Evolutionary conservation across 768 basidiomycete species (phyloP).

Genomic region (Agaricus sinodeliciosus): DNA sequence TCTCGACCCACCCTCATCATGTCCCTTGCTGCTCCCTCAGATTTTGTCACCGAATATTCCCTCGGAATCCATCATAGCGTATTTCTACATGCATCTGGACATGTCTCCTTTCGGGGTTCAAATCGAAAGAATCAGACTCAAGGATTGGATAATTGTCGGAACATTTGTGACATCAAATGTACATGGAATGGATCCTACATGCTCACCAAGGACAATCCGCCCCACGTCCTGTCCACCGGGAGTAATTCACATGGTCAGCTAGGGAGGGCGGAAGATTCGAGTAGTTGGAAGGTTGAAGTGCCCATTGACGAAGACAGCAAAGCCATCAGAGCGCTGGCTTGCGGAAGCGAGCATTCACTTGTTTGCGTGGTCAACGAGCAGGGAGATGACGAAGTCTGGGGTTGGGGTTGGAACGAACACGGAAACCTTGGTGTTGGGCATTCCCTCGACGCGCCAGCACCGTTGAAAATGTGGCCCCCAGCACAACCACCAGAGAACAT

Average conservation of each 20-base stretch:
- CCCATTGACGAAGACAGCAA: background rate
- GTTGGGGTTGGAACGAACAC: conserved; percentile 99
- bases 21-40: conserved; percentile 22
- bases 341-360: conserved; percentile 86
- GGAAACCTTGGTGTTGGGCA: conserved; percentile 79
- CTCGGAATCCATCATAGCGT: conserved; percentile 40
- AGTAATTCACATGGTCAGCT: conserved; percentile 66
- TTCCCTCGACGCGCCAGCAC: conserved; percentile 44
- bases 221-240: conserved; percentile 35
- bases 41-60: conserved; percentile 24
- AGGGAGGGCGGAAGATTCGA: conserved; percentile 27
- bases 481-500: background rate
- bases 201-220: conserved; percentile 13
- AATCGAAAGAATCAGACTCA: conserved; percentile 63
- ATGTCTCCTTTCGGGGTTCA: conserved; percentile 53
- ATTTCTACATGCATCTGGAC: conserved; percentile 52
- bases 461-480: conserved; percentile 49
- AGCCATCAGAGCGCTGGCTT: conserved; percentile 34
- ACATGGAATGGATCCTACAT: conserved; percentile 80
- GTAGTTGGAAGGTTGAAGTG: conserved; percentile 10
- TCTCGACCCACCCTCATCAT: conserved; percentile 22
- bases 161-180: conserved; percentile 37
- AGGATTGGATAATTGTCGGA: conserved; percentile 20
- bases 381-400: conserved; percentile 47
- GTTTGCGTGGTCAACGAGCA: conserved; percentile 12